Evolutionary conservation across 2,329 filamentous ascomycete species (phyloP).

Genomic region (Cytospora piceicola): DNA sequence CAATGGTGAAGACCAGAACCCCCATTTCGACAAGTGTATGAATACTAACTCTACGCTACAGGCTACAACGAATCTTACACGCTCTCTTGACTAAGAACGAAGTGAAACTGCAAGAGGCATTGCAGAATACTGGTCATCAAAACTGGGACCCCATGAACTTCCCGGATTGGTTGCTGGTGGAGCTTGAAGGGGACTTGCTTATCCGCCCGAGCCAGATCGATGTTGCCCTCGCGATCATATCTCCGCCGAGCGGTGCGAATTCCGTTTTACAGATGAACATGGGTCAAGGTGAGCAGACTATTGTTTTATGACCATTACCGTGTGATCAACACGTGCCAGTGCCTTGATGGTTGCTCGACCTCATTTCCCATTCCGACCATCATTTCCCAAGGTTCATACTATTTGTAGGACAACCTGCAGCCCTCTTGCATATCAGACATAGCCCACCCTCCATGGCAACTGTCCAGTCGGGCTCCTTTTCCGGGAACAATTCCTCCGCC

Average conservation of each 20-base stretch:
- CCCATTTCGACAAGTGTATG: not conserved
- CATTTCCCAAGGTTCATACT: no score
- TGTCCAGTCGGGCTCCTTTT: no score
- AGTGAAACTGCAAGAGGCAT: conserved; percentile 47
- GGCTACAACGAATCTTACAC: conserved; percentile 46
- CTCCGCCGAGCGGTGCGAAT: conserved; percentile 54
- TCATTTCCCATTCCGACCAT: not conserved
- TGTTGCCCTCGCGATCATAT: conserved; percentile 64
- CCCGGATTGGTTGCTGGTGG: conserved; percentile 68
- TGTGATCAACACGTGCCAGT: no score
- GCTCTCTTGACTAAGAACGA: conserved; percentile 33
- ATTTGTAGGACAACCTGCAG: not conserved
- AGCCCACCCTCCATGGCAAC: no score
- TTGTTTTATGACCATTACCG: no score
- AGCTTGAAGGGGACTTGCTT: conserved; percentile 66
- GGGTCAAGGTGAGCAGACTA: conserved; percentile 57
- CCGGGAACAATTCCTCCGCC: no score
- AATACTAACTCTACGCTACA: not conserved
- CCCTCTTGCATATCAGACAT: no score
- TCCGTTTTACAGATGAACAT: conserved; percentile 70
- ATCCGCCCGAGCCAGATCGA: conserved; percentile 65
- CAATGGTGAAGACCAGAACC: conserved; percentile 42
- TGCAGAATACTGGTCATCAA: conserved; percentile 52
- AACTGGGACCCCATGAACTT: conserved; percentile 60
- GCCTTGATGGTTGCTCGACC: no score